Percentiles rank a stretch among this genome's conserved stretches.
phyloP scores from a whole-genome alignment of 2,329 filamentous ascomycete genomes.

The Aspergillus flavus region DNA sequence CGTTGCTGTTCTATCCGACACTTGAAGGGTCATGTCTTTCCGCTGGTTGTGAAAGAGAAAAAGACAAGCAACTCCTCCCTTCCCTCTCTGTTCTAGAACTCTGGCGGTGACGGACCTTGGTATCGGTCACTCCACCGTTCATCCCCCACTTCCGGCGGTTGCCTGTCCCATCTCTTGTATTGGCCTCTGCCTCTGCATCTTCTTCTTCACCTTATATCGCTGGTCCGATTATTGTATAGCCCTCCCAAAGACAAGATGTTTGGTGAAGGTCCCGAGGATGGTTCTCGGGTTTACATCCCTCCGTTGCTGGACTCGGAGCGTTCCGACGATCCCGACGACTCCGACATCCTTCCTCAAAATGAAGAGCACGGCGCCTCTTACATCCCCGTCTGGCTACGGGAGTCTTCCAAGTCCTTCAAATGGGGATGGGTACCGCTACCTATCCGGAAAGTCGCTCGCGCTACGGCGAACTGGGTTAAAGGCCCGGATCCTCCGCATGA shows the following conservation, averaged over 20 bases:
- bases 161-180: conserved; percentile 3
- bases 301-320: conserved; percentile 38
- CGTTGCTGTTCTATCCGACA: neutral
- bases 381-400: conserved; percentile 51
- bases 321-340: conserved; percentile 36
- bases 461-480: conserved; percentile 49
- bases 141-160: conserved; percentile 12
- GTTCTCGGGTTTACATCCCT: conserved; percentile 36
- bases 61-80: neutral
- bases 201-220: conserved; percentile 9
- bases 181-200: neutral
- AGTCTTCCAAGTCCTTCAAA: conserved; percentile 50
- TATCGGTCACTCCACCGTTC: conserved; percentile 13
- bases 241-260: conserved; percentile 24
- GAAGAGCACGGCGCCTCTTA: conserved; percentile 27
- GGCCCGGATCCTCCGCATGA: conserved; percentile 51
- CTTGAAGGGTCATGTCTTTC: conserved; percentile 7
- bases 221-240: conserved; percentile 12
- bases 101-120: conserved; percentile 14
- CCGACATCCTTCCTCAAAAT: conserved; percentile 35
- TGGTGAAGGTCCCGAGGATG: conserved; percentile 35
- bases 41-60: conserved; percentile 16
- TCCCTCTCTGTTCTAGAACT: conserved; percentile 14
- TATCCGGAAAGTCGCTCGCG: conserved; percentile 46
- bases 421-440: conserved; percentile 53